Base-by-base conservation (phyloP, 2,329 filamentous ascomycete genomes). In the Sclerotinia trifoliorum region DNA sequence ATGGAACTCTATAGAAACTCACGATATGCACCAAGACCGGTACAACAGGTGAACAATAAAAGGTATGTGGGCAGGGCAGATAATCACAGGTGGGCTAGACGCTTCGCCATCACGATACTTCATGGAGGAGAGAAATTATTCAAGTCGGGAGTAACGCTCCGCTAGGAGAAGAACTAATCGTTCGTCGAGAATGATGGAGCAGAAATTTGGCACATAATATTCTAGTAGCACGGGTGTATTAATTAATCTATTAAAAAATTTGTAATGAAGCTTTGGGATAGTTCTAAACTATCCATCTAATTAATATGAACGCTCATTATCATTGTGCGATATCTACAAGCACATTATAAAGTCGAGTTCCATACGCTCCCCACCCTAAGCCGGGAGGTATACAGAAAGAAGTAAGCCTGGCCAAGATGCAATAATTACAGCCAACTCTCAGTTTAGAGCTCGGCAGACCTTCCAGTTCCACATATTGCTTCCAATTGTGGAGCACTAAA, bases 381-480 rank as follows among this genome's bases (percentile, higher is more conserved):
- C 58, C 21, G 21, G 5, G 8, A n/a, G 6, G 4, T 26, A 49
- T 49, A 51, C 29, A 39, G 24, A 62, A 62, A 49, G 21, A 39
- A 24, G 29, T 29, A 49, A 62, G 7, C n/a, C 15, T 51, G 17
- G 7, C 29, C 46, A 46, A 17, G 7, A 51, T 49, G 15, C 21
- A 63, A 35, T 51, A 51, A 51, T 13, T 39, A 48, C 49, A 52
- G 15, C 5, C 3, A 10, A 8, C 49, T 6, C 29, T 60, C 24
- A 52, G 10, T 52, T 54, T 63, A 70, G n/a, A 72, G 61, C 54
- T 74, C 74, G 17, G 64, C 69, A 70, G 73, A 72, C 19, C 71
- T 74, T 13, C 70, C 72, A 11, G 76, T 63, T 32, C 76, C 77
- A 67, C 77, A 78, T 46, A 78, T 77, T 51, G 72, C 71, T 68